Evolutionary conservation across 441 rosid species (phyloP).

Genomic region (Adansonia rubrostipa): DNA sequence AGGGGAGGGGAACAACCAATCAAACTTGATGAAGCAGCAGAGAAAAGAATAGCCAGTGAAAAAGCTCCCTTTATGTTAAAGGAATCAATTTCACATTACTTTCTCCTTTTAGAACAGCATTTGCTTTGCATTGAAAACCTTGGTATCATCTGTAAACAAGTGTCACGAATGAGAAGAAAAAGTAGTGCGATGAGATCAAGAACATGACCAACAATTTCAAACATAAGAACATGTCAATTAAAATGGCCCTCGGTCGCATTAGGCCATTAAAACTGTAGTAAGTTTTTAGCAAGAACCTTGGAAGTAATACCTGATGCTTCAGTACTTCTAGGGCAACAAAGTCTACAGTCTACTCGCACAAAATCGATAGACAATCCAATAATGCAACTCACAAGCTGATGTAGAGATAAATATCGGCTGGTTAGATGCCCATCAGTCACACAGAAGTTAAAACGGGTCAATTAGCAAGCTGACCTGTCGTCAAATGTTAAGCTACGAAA

Average conservation of each 20-base stretch:
- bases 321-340: slow-evolving; percentile 8
- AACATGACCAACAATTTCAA: neutral
- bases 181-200: neutral
- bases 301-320: neutral
- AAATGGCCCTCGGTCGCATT: neutral
- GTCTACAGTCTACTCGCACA: neutral
- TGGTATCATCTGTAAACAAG: neutral
- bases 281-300: neutral
- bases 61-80: neutral
- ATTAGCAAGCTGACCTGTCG: neutral
- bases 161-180: neutral
- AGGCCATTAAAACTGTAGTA: neutral
- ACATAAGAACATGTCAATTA: neutral
- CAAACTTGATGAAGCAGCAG: neutral
- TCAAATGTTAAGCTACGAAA: slow-evolving; percentile 1
- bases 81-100: neutral
- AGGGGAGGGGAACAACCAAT: neutral
- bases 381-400: neutral
- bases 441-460: neutral
- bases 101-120: neutral
- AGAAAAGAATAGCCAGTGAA: neutral
- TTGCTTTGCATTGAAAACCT: neutral
- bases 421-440: neutral
- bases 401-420: neutral
- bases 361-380: neutral